Conservation (phyloP, 257 asterid species). For the Ilex aquifolium region DNA sequence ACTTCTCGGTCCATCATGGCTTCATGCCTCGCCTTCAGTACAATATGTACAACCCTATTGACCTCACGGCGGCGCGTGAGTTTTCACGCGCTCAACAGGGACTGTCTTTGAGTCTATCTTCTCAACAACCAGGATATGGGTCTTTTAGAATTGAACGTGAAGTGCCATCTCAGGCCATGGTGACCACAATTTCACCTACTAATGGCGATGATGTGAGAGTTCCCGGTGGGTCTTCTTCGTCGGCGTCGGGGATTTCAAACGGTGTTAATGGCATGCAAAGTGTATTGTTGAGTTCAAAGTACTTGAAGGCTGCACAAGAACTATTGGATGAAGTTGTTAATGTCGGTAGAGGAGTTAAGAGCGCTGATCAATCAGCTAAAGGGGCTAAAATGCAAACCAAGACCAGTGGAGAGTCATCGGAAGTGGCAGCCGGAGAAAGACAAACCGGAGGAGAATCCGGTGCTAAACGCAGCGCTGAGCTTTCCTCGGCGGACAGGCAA, state of each 20-base stretch:
- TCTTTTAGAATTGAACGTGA: constrained; percentile 41
- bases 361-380: constrained; percentile 20
- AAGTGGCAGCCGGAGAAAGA: constrained; percentile 20
- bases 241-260: constrained; percentile 71
- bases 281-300: constrained; percentile 61
- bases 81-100: constrained; percentile 63
- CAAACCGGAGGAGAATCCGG: constrained; percentile 34
- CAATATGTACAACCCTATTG: constrained; percentile 46
- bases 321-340: constrained; percentile 92
- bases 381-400: constrained; percentile 24
- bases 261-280: constrained; percentile 56
- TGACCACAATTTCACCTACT: constrained; percentile 27
- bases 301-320: constrained; percentile 84
- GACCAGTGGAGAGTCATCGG: constrained; percentile 33
- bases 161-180: constrained; percentile 28
- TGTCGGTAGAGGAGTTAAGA: constrained; percentile 59
- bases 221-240: constrained; percentile 55
- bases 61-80: constrained; percentile 58
- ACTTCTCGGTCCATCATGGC: constrained; percentile 54
- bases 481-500: constrained; percentile 70
- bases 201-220: constrained; percentile 37
- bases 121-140: constrained; percentile 51
- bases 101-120: constrained; percentile 65
- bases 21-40: constrained; percentile 60
- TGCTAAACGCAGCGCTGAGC: constrained; percentile 52